A percentile compares a stretch with the other conserved stretches of the same genome.
phyloP scores from a whole-genome alignment of 1,284 basidiomycete species.

The Pseudozyma thailandica region DNA sequence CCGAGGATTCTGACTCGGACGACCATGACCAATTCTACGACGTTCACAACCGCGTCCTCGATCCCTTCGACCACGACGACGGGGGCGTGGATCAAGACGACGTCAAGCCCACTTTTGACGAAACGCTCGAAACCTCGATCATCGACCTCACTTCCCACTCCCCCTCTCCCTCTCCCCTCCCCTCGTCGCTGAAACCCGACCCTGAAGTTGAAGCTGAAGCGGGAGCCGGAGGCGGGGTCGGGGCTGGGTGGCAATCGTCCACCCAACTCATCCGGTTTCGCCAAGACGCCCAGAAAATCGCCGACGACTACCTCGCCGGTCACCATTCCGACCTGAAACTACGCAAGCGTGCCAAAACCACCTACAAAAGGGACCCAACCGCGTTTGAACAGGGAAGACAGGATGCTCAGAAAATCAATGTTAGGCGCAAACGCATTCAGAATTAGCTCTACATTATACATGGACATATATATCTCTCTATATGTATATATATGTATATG shows the following conservation, averaged over 20 bases:
- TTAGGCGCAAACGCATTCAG: conserved; percentile 46
- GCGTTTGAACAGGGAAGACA: conserved; percentile 44
- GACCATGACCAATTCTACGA: conserved; percentile 25
- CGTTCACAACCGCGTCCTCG: background rate
- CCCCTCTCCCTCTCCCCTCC: background rate
- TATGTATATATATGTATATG: too few relatives aligned
- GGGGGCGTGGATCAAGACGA: conserved; percentile 15
- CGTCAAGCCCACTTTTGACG: conserved; percentile 29
- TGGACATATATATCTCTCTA: too few relatives aligned
- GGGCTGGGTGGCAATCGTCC: conserved; percentile 34
- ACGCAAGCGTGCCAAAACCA: conserved; percentile 29
- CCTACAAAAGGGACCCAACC: conserved; percentile 23
- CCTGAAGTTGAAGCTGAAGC: conserved; percentile 3
- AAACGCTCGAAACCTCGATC: conserved; percentile 14
- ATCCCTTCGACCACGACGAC: background rate
- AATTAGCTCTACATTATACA: too few relatives aligned
- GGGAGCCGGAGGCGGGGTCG: background rate
- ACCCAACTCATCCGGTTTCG: conserved; percentile 48
- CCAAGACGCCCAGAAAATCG: conserved; percentile 48
- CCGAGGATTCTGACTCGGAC: conserved; percentile 14
- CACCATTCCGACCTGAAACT: conserved; percentile 40
- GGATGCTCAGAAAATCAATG: conserved; percentile 51
- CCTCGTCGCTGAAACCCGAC: conserved; percentile 3
- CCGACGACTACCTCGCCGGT: conserved; percentile 43
- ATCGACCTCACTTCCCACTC: too few relatives aligned